Evolutionary conservation across 2,329 filamentous ascomycete species (phyloP).

Genomic region (Colletotrichum abscissum): DNA sequence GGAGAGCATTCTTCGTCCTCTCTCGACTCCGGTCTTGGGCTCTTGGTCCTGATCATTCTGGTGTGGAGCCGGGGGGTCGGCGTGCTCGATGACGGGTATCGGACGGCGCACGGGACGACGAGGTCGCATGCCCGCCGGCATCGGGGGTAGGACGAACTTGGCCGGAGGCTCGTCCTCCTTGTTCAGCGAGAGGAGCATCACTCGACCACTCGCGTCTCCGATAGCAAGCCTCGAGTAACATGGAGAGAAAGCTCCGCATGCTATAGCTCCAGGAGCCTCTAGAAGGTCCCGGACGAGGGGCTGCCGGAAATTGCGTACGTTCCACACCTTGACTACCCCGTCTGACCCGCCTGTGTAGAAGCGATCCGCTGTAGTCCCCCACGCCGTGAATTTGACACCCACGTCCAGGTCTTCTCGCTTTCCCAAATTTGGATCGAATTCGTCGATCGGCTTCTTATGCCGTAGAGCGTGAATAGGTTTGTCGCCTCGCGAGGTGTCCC

Average conservation of each 20-base stretch:
- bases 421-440: conserved; percentile 44
- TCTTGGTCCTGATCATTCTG: conserved; percentile 30
- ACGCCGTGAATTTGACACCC: conserved; percentile 72
- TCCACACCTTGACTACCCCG: conserved; percentile 72
- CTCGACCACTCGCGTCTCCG: conserved; percentile 70
- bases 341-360: conserved; percentile 75
- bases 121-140: conserved; percentile 38
- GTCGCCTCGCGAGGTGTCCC: conserved; percentile 69
- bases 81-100: conserved; percentile 61
- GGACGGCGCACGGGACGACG: conserved; percentile 55
- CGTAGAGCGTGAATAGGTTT: conserved; percentile 64
- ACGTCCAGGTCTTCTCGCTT: conserved; percentile 67
- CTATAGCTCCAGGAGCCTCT: conserved; percentile 66
- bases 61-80: conserved; percentile 57
- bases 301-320: conserved; percentile 57
- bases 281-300: conserved; percentile 65
- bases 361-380: conserved; percentile 66
- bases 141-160: conserved; percentile 50
- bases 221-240: conserved; percentile 66
- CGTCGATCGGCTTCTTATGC: conserved; percentile 60
- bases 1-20: conserved; percentile 49
- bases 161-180: conserved; percentile 50
- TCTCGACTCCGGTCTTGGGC: conserved; percentile 41
- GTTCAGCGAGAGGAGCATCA: conserved; percentile 65
- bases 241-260: conserved; percentile 68